Evolutionary conservation across 768 basidiomycete genomes (phyloP).

Genomic region (Hericium erinaceus): DNA sequence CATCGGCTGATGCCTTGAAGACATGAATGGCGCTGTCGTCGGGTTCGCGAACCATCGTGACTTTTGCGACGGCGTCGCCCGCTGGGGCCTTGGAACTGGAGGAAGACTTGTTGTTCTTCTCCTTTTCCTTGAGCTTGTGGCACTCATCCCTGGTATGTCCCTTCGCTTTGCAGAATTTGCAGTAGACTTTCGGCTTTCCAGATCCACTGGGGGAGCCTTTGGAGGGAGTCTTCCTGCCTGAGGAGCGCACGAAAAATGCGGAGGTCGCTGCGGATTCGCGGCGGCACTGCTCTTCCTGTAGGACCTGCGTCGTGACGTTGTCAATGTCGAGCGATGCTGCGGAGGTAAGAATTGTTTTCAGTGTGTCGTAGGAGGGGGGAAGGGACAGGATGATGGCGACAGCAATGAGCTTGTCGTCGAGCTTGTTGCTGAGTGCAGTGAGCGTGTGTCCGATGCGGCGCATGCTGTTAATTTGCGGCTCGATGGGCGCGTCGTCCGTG

Average conservation of each 20-base stretch:
- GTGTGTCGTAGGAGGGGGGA: constrained; percentile 15
- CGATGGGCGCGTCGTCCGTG: constrained; percentile 11
- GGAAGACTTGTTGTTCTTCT: constrained; percentile 1
- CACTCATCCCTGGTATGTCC: not conserved
- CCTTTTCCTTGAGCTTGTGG: not conserved
- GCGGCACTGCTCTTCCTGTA: constrained; percentile 10
- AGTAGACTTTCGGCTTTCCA: not conserved
- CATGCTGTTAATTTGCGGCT: constrained; percentile 17
- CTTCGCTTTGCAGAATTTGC: not conserved
- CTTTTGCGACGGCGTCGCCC: not conserved
- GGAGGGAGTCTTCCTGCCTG: not conserved
- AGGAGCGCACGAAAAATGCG: not conserved
- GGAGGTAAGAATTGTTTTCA: constrained; percentile 16
- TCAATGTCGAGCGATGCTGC: constrained; percentile 2
- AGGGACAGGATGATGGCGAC: constrained; percentile 17
- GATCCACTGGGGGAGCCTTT: not conserved
- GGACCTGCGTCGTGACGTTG: constrained; percentile 1
- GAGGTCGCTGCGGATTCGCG: not conserved
- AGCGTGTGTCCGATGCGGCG: constrained; percentile 10
- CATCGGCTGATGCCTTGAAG: not conserved
- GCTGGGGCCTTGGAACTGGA: not conserved
- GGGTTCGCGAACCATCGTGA: too few species aligned
- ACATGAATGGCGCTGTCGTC: too few species aligned
- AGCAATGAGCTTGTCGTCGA: constrained; percentile 16
- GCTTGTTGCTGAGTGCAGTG: constrained; percentile 8